Evolutionary conservation across 1,284 basidiomycete species (phyloP).

Genomic region (Pyrrhoderma lamaoense): DNA sequence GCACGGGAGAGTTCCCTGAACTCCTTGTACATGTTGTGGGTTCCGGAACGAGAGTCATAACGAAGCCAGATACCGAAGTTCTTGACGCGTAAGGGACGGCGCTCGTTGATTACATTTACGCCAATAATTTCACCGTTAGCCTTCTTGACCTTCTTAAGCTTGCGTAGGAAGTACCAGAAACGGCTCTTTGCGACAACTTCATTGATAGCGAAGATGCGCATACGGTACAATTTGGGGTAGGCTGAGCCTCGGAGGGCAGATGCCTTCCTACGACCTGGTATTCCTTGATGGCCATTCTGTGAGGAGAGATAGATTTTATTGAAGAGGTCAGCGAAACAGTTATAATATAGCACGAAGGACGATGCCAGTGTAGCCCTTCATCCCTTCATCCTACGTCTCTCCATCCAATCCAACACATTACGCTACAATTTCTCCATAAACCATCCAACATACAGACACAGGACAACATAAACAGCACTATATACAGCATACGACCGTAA

Average conservation of each 20-base stretch:
- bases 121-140: conserved; percentile 98
- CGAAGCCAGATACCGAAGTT: conserved; percentile 99
- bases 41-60: conserved; percentile 96
- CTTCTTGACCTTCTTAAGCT: conserved; percentile 99
- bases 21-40: conserved; percentile 98
- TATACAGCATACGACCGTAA: too few relatives aligned
- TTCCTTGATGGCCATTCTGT: conserved; percentile 40
- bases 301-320: too few relatives aligned
- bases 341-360: too few relatives aligned
- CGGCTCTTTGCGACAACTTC: conserved; percentile 98
- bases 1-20: conserved; percentile 94
- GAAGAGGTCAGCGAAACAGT: too few relatives aligned
- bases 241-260: conserved; percentile 89
- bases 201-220: conserved; percentile 99
- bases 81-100: conserved; percentile 97
- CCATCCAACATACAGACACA: too few relatives aligned
- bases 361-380: too few relatives aligned
- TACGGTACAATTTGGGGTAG: conserved; percentile 95
- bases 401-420: too few relatives aligned
- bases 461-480: too few relatives aligned
- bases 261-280: conserved; percentile 98
- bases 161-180: conserved; percentile 99
- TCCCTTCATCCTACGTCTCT: too few relatives aligned
- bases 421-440: too few relatives aligned
- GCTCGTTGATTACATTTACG: conserved; percentile 95